Percentiles rank a stretch among this genome's conserved stretches.
phyloP scores from a whole-genome alignment of 495 filamentous ascomycete genomes.

The Cercophora scortea region DNA sequence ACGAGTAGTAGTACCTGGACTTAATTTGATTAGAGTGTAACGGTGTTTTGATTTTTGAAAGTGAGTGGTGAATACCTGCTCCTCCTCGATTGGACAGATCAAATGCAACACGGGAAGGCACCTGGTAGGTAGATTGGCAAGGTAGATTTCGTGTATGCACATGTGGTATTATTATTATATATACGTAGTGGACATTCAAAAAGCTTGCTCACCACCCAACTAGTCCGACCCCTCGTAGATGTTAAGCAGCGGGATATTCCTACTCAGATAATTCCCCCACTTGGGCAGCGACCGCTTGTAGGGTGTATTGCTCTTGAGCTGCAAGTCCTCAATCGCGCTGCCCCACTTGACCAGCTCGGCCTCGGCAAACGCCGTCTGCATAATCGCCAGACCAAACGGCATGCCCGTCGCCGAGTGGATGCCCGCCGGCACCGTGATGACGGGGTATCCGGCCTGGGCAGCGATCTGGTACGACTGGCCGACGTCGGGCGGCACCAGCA shows the following conservation, averaged over 20 bases:
- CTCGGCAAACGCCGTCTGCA: constrained; percentile 60
- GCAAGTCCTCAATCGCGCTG: constrained; percentile 59
- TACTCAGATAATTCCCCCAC: constrained; percentile 12
- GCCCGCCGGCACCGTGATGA: constrained; percentile 60
- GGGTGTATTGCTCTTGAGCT: constrained; percentile 2
- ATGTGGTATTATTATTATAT: no score
- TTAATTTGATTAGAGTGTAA: no score
- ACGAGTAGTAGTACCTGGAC: no score
- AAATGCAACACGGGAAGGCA: no score
- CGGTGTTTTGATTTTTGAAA: no score
- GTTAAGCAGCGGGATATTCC: constrained; percentile 14
- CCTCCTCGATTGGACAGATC: no score
- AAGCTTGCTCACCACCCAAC: no score
- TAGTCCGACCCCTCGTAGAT: constrained; percentile 15
- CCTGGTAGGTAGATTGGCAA: no score
- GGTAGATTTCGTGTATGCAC: no score
- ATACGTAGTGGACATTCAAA: no score
- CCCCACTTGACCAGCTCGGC: constrained; percentile 52
- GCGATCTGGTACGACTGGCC: constrained; percentile 51
- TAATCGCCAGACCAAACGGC: constrained; percentile 61
- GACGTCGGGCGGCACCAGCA: constrained; percentile 61
- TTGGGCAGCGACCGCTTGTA: constrained; percentile 14
- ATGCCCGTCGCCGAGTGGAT: constrained; percentile 49
- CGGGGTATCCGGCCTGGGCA: constrained; percentile 57
- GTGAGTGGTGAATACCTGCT: no score